Conservation (phyloP, 2,329 filamentous ascomycete species). For the Alternaria triticina region DNA sequence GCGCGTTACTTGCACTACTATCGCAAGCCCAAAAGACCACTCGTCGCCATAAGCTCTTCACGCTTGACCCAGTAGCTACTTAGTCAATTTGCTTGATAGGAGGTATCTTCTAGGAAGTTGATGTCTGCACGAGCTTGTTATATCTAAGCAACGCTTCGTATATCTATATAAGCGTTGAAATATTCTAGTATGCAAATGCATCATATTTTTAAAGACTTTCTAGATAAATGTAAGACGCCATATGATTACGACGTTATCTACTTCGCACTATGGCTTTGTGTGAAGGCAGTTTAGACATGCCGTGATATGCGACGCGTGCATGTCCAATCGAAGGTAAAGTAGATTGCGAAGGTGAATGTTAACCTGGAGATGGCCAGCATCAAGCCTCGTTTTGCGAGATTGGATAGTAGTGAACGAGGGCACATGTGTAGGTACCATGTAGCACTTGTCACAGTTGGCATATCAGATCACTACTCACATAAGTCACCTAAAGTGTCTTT, state of each 20-base stretch:
- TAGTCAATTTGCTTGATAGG: accelerated
- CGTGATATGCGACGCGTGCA: not conserved
- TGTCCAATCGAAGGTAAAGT: not conserved
- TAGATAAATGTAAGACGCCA: not conserved
- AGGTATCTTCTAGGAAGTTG: not conserved
- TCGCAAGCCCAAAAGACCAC: no score
- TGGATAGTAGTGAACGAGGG: not conserved
- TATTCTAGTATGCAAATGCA: no score
- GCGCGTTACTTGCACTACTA: no score
- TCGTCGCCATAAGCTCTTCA: no score
- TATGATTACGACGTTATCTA: not conserved
- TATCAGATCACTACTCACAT: not conserved
- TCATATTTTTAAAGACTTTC: not conserved
- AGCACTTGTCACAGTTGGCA: not conserved
- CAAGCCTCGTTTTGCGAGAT: not conserved
- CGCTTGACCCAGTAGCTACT: no score
- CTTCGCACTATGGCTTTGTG: not conserved
- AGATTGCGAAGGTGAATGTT: not conserved
- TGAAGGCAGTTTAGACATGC: not conserved
- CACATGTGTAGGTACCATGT: not conserved
- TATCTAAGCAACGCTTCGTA: not conserved
- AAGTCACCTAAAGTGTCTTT: not conserved
- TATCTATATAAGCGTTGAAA: not conserved
- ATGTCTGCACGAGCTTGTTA: not conserved
- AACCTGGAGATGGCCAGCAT: not conserved